Evolutionary conservation across 2,329 filamentous ascomycete species (phyloP).

Genomic region (Camillea tinctor): DNA sequence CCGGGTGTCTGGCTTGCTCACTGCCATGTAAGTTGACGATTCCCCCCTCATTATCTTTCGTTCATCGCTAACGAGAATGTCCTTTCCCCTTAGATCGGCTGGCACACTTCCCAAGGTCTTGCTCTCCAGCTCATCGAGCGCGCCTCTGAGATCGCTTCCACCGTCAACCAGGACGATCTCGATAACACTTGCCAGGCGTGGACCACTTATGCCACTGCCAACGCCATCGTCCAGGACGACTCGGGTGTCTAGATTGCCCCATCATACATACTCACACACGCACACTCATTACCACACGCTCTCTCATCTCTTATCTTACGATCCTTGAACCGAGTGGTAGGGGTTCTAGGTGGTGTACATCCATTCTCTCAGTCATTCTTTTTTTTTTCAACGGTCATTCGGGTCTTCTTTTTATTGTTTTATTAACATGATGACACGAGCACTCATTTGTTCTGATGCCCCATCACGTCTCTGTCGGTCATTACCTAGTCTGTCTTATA

Average conservation of each 20-base stretch:
- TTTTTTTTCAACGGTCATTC: too few species aligned
- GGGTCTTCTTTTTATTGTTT: too few species aligned
- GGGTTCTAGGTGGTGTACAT: background rate
- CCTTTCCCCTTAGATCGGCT: conserved; percentile 39
- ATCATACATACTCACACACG: background rate
- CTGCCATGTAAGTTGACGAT: conserved; percentile 24
- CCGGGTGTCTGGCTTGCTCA: conserved; percentile 49
- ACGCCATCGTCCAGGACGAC: conserved; percentile 30
- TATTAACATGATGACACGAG: too few species aligned
- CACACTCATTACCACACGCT: background rate
- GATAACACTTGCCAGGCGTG: conserved; percentile 31
- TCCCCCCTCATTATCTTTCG: background rate
- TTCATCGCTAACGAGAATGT: background rate
- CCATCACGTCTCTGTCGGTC: background rate
- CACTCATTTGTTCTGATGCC: background rate
- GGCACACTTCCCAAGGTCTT: conserved; percentile 51
- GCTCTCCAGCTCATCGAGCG: conserved; percentile 51
- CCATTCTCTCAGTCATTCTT: background rate
- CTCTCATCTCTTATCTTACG: background rate
- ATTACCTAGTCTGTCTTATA: background rate
- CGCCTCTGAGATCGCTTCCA: conserved; percentile 27
- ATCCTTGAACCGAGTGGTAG: background rate
- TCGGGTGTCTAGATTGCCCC: conserved; percentile 31
- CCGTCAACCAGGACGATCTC: conserved; percentile 21
- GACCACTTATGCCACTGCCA: conserved; percentile 27